Conservation (phyloP, 495 filamentous ascomycete genomes). For the Trichoderma erinaceum region DNA sequence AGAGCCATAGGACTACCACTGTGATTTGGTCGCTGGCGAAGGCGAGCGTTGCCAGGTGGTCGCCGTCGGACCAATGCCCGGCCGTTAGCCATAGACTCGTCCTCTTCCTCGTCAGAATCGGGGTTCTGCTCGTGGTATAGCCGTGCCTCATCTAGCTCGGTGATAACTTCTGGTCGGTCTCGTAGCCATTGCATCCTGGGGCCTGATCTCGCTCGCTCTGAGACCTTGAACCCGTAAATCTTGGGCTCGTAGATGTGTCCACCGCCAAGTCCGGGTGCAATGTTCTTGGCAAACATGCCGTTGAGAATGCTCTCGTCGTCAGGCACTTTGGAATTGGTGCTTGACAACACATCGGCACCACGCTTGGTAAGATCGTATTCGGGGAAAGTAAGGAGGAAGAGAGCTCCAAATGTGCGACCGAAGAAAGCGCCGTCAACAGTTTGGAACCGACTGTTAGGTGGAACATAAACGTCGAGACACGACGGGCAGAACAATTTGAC, state of each 20-base stretch:
- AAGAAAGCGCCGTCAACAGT: slow-evolving; percentile 98
- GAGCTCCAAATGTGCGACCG: slow-evolving; percentile 83
- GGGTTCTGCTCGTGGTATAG: slow-evolving; percentile 45
- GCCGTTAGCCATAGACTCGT: slow-evolving; percentile 41
- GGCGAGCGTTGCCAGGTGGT: slow-evolving; percentile 23
- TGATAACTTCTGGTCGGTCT: slow-evolving; percentile 70
- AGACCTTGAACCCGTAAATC: slow-evolving; percentile 94
- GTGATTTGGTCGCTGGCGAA: slow-evolving; percentile 27
- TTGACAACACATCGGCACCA: slow-evolving; percentile 37
- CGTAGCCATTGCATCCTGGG: slow-evolving; percentile 96
- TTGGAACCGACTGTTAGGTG: slow-evolving; percentile 94
- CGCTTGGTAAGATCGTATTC: slow-evolving; percentile 73
- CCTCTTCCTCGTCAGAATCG: slow-evolving; percentile 38
- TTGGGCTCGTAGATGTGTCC: slow-evolving; percentile 86
- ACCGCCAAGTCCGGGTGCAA: slow-evolving; percentile 77
- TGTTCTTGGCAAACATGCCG: slow-evolving; percentile 73
- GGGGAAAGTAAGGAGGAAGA: slow-evolving; percentile 98
- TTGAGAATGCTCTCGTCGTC: slow-evolving; percentile 59
- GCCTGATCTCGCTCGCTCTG: slow-evolving; percentile 76
- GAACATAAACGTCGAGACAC: slow-evolving; percentile 94
- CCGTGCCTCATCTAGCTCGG: slow-evolving; percentile 73
- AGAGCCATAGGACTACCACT: slow-evolving; percentile 50
- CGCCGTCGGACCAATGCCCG: slow-evolving; percentile 34
- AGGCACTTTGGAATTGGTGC: slow-evolving; percentile 25
- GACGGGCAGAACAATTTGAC: slow-evolving; percentile 97